phyloP scores from a whole-genome alignment of 306 rosid genomes.

The Vigna hirtella region DNA sequence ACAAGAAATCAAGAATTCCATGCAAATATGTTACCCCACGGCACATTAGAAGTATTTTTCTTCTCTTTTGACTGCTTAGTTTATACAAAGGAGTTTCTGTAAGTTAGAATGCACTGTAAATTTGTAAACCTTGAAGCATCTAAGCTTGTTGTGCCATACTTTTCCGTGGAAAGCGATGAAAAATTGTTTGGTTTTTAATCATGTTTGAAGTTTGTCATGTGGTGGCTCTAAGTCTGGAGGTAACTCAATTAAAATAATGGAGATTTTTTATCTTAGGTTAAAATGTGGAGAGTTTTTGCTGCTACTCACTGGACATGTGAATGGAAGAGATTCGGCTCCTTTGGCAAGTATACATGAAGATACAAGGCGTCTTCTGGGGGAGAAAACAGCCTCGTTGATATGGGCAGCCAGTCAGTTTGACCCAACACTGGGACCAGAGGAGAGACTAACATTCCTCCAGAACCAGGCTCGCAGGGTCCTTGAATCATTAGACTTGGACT shows the following conservation, averaged over 20 bases:
- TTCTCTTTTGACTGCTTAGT: constrained; percentile 4
- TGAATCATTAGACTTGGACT: constrained; percentile 85
- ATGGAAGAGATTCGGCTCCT: constrained; percentile 77
- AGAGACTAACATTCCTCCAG: constrained; percentile 82
- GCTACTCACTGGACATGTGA: constrained; percentile 89
- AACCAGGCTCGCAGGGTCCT: constrained; percentile 93
- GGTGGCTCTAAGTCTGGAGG: constrained; percentile 11
- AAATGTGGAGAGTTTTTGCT: constrained; percentile 93
- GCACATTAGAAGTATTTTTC: constrained; percentile 3
- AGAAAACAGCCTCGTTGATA: constrained; percentile 93
- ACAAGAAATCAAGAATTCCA: constrained; percentile 15
- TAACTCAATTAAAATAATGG: constrained; percentile 1
- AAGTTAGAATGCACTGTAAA: background rate
- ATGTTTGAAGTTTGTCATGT: constrained; percentile 12
- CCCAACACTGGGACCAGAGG: constrained; percentile 86
- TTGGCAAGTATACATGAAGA: constrained; percentile 87
- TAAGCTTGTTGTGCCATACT: constrained; percentile 6
- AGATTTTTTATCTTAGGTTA: constrained; percentile 59
- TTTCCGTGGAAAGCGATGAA: background rate
- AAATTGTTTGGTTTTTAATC: background rate
- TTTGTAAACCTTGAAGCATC: background rate
- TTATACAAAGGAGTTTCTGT: constrained; percentile 7
- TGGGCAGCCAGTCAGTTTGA: constrained; percentile 99
- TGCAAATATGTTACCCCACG: background rate
- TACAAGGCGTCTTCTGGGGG: constrained; percentile 83